Evolutionary conservation across 495 filamentous ascomycete genomes (phyloP).

Genomic region (Talaromyces liani): DNA sequence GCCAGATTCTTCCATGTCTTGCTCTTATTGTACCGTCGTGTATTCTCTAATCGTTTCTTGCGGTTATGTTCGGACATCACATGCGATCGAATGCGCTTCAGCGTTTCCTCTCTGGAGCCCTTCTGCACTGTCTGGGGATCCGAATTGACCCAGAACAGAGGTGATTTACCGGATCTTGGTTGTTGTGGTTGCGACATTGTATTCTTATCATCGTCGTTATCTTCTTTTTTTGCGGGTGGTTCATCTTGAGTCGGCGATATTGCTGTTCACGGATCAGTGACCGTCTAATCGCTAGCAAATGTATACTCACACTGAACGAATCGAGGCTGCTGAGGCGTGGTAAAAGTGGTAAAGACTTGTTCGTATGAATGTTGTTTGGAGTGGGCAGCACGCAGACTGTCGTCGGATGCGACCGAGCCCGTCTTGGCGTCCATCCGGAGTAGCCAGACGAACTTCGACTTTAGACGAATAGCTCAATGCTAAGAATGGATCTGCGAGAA

Average conservation of each 20-base stretch:
- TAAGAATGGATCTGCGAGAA: background rate
- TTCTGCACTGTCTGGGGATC: conserved; percentile 32
- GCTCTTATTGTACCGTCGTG: conserved; percentile 32
- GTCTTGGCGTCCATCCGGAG: conserved; percentile 2
- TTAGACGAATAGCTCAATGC: background rate
- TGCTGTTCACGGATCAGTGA: background rate
- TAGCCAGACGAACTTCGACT: background rate
- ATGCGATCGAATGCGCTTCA: conserved; percentile 44
- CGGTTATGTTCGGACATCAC: conserved; percentile 46
- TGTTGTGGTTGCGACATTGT: background rate
- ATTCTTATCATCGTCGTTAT: background rate
- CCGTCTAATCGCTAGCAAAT: background rate
- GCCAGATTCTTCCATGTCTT: conserved; percentile 38
- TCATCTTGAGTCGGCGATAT: background rate
- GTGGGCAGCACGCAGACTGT: background rate
- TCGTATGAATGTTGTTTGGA: background rate
- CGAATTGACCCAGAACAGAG: conserved; percentile 41
- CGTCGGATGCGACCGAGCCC: conserved; percentile 4
- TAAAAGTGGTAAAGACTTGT: conserved; percentile 4
- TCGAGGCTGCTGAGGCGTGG: background rate
- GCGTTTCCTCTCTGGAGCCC: conserved; percentile 35
- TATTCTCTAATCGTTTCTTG: conserved; percentile 39
- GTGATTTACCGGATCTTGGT: conserved; percentile 15
- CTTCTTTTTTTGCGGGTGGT: background rate
- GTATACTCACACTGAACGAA: background rate